Evolutionary conservation across 2,329 filamentous ascomycete species (phyloP).

Genomic region (Pseudogymnoascus sp.): DNA sequence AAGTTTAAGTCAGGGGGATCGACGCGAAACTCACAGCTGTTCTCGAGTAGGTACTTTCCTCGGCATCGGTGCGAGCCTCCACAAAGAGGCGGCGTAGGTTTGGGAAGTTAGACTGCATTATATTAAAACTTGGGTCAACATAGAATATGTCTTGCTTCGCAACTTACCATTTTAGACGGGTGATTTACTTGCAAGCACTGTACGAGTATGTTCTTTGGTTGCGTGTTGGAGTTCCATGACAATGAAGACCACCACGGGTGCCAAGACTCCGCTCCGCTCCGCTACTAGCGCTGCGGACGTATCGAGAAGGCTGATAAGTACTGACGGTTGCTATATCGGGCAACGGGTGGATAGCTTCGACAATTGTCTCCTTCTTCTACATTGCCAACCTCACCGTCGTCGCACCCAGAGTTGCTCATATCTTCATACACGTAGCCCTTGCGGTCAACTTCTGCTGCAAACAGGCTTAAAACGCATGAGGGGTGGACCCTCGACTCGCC

Average conservation of each 20-base stretch:
- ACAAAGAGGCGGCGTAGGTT: conserved; percentile 96
- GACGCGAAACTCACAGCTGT: conserved; percentile 62
- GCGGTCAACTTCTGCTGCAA: not conserved
- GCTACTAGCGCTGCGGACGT: not conserved
- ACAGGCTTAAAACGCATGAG: conserved; percentile 27
- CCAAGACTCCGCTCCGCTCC: conserved; percentile 3
- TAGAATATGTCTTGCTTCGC: not conserved
- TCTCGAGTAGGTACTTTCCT: conserved; percentile 89
- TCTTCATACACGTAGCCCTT: not conserved
- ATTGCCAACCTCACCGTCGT: not conserved
- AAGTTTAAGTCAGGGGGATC: not conserved
- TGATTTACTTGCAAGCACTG: not conserved
- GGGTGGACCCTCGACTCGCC: conserved; percentile 30
- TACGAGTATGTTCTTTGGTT: not conserved
- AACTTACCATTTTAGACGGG: conserved; percentile 5
- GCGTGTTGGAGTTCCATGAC: not conserved
- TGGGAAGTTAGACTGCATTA: conserved; percentile 54
- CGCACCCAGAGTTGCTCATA: conserved; percentile 4
- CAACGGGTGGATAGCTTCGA: conserved; percentile 3
- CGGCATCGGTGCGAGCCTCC: conserved; percentile 83
- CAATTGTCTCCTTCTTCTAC: not conserved
- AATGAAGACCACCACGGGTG: not conserved
- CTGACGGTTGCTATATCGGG: not conserved
- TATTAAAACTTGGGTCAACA: not conserved
- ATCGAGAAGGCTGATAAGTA: conserved; percentile 8